A percentile compares a stretch with the other conserved stretches of the same genome.
Conservation (phyloP, 2,329 filamentous ascomycete species). For the Aspergillus caelatus region DNA sequence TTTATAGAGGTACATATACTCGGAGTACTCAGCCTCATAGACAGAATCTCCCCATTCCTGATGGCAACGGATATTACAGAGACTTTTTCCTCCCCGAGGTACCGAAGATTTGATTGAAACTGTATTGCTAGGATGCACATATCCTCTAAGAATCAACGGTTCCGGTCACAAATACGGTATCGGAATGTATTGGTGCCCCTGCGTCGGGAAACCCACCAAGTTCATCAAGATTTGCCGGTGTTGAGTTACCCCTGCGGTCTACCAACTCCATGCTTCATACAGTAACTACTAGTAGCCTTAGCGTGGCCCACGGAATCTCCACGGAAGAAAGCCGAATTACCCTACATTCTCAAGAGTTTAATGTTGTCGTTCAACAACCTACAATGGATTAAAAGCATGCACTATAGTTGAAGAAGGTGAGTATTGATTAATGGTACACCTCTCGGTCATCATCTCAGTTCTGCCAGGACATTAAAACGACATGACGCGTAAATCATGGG, state of each 20-base stretch:
- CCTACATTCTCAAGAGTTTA: neutral
- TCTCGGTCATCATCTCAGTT: neutral
- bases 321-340: neutral
- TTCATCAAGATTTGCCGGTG: too few relatives aligned
- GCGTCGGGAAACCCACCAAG: neutral
- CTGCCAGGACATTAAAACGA: constrained; percentile 3
- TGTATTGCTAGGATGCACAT: too few relatives aligned
- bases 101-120: too few relatives aligned
- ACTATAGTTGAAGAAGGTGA: neutral
- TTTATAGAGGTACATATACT: too few relatives aligned
- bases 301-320: neutral
- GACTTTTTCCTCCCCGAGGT: too few relatives aligned
- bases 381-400: neutral
- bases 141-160: neutral
- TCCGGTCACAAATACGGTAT: neutral
- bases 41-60: too few relatives aligned
- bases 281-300: too few relatives aligned
- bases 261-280: too few relatives aligned
- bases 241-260: too few relatives aligned
- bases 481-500: constrained; percentile 12
- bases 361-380: neutral
- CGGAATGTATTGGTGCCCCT: neutral
- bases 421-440: neutral
- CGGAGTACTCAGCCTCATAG: too few relatives aligned
- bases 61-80: too few relatives aligned